Evolutionary conservation across 306 rosid genomes (phyloP).

Genomic region (Morella rubra): DNA sequence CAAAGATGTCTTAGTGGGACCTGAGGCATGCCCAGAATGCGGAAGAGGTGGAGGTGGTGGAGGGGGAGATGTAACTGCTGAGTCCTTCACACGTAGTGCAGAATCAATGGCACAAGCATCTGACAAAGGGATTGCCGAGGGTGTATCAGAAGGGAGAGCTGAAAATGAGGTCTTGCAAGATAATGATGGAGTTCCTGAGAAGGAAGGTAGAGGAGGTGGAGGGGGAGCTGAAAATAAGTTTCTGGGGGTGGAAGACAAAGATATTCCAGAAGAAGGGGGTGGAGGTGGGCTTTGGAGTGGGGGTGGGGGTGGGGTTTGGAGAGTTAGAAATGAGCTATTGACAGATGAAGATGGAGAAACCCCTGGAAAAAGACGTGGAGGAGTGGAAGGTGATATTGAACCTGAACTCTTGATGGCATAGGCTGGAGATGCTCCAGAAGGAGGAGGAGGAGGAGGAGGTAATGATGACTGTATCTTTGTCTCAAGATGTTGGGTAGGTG

Average conservation of each 20-base stretch:
- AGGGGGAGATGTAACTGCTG: slow-evolving; percentile 29
- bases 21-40: slow-evolving; percentile 23
- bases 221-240: slow-evolving; percentile 30
- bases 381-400: slow-evolving; percentile 14
- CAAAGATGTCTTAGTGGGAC: slow-evolving; percentile 35
- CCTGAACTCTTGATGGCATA: background rate
- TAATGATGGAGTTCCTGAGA: slow-evolving; percentile 27
- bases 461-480: slow-evolving; percentile 30
- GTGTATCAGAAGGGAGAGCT: slow-evolving; percentile 35
- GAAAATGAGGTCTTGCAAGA: slow-evolving; percentile 28
- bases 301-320: slow-evolving; percentile 32
- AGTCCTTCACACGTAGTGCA: slow-evolving; percentile 11
- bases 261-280: slow-evolving; percentile 29
- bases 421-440: slow-evolving; percentile 1
- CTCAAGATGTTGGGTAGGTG: slow-evolving; percentile 22
- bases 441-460: slow-evolving; percentile 27
- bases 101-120: slow-evolving; percentile 5
- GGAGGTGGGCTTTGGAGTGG: slow-evolving; percentile 33
- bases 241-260: slow-evolving; percentile 29
- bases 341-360: slow-evolving; percentile 19
- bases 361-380: slow-evolving; percentile 23
- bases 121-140: slow-evolving; percentile 29
- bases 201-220: slow-evolving; percentile 28
- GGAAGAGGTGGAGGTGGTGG: slow-evolving; percentile 72
- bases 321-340: slow-evolving; percentile 21